A percentile compares a stretch with the other conserved stretches of the same genome.
These are phyloP conservation scores for Aciculosporium take DNA, from an alignment of 2,329 filamentous ascomycete genomes.

Conservation along the genomic window DNA sequence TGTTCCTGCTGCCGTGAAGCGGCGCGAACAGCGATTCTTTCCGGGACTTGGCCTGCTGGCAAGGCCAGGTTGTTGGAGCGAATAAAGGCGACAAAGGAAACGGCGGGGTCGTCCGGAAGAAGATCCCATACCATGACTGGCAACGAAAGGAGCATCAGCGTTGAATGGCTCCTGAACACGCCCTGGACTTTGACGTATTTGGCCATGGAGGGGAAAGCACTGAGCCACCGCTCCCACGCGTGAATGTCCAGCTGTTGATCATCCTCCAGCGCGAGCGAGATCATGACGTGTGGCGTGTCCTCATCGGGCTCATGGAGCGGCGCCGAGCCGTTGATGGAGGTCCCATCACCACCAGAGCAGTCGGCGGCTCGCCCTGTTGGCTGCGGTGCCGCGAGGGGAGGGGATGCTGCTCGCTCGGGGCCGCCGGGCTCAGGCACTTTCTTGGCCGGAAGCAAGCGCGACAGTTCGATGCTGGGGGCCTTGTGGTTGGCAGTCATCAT, in stretches of 20 bases:
- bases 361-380: slow-evolving; percentile 15
- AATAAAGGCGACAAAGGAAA: slow-evolving; percentile 44
- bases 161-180: slow-evolving; percentile 47
- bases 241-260: slow-evolving; percentile 42
- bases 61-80: slow-evolving; percentile 40
- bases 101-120: slow-evolving; percentile 41
- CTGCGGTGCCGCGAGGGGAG: slow-evolving; percentile 7
- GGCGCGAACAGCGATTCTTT: not conserved
- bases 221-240: slow-evolving; percentile 44
- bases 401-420: slow-evolving; percentile 6
- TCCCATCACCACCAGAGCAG: slow-evolving; percentile 9
- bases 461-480: slow-evolving; percentile 43
- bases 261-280: slow-evolving; percentile 43
- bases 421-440: slow-evolving; percentile 12
- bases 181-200: slow-evolving; percentile 48
- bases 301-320: slow-evolving; percentile 33
- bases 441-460: slow-evolving; percentile 19
- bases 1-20: slow-evolving; percentile 7
- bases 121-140: slow-evolving; percentile 47
- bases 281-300: slow-evolving; percentile 45
- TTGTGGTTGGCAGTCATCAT: slow-evolving; percentile 50
- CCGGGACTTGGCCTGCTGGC: slow-evolving; percentile 13
- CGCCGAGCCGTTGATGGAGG: slow-evolving; percentile 15
- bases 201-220: slow-evolving; percentile 40
- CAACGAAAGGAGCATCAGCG: slow-evolving; percentile 40